These are phyloP conservation scores for Arabidopsis arenosa DNA, from an alignment of 345 rosid species.

Conservation along the genomic window DNA sequence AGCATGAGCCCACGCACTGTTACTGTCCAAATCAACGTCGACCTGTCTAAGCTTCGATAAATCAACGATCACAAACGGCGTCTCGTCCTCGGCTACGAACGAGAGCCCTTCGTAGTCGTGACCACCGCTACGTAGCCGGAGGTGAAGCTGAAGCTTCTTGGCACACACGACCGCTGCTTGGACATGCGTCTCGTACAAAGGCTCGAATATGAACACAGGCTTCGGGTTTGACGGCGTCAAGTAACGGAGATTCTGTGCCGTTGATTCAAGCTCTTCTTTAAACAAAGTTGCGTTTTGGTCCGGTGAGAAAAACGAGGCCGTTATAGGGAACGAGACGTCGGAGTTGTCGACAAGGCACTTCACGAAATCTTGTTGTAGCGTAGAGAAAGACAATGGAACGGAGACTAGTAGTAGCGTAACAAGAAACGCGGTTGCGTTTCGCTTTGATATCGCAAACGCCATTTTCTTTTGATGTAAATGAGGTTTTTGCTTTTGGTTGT, in stretches of 20 bases:
- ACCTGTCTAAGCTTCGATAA: conserved; percentile 58
- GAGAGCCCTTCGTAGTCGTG: conserved; percentile 79
- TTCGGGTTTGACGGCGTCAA: conserved; percentile 55
- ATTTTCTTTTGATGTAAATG: background rate
- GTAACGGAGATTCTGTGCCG: conserved; percentile 65
- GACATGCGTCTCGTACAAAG: conserved; percentile 63
- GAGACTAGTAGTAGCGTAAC: conserved; percentile 31
- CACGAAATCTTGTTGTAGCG: conserved; percentile 54
- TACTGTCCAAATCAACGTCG: conserved; percentile 53
- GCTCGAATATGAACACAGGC: conserved; percentile 69
- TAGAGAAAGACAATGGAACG: conserved; percentile 29
- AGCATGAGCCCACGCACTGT: conserved; percentile 75
- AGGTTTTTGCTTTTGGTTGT: conserved; percentile 31
- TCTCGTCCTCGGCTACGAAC: conserved; percentile 54
- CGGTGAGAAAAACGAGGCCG: conserved; percentile 49
- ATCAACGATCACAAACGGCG: conserved; percentile 67
- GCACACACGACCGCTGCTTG: conserved; percentile 72
- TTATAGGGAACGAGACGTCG: conserved; percentile 45
- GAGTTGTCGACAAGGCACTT: conserved; percentile 54
- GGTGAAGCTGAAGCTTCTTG: conserved; percentile 52
- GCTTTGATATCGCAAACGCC: conserved; percentile 31
- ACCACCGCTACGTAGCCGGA: conserved; percentile 72
- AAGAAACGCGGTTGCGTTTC: conserved; percentile 30
- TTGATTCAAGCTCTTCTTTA: conserved; percentile 49
- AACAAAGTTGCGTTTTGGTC: conserved; percentile 53